Evolutionary conservation across 2,329 filamentous ascomycete species (phyloP), one percentile per base, ranked within the genome.

Genomic region (Lachnellula occidentalis): DNA sequence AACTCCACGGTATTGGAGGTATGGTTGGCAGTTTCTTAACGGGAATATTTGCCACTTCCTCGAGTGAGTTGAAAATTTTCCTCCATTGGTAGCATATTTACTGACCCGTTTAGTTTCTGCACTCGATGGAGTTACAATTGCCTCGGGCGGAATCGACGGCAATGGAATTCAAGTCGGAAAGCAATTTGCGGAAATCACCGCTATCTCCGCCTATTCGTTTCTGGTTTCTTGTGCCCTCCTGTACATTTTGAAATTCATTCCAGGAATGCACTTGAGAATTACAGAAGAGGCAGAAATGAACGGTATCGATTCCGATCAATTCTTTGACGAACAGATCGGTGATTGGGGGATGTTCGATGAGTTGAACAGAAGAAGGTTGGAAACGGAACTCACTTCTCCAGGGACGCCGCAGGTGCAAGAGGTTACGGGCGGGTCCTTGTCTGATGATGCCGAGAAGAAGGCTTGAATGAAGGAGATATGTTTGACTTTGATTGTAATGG

Each of bases 1-100:
- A 78, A 31, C 75, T 83, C 27, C 81, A 84, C 62, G 80, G 80
- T 17, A 69, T 83, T 2, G 80, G 80, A n/a, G 81, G 81, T 11
- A 74, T 78, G 58, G 73, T 83, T 1, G 81, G 80, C 15, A 76
- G 78, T 34, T 72, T 83, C 47, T 63, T 83, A 17, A 83, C 80
- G 0, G 80, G 81, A 2, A 71, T 83, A 31, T 83, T 83, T 50
- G 80, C 81, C 0, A 74, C 78, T 8, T 53, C 58, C 2, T 59
- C 57, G 14, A 61, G 58, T 63, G 51, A 59, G 64, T 63, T 47
- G 39, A 22, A 5, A 43, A 9, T 15, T 15, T 12, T 9, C 27
- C 22, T 17, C 14, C 7, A 34, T 43, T 4, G 11, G 45, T 11
- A 7, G 24, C 8, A 17, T 27, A 1, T 15, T 42, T 6, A 37